A percentile compares a stretch with the other conserved stretches of the same genome.
Evolutionary conservation across 495 filamentous ascomycete genomes (phyloP).

Genomic region (Xylaria grammica): DNA sequence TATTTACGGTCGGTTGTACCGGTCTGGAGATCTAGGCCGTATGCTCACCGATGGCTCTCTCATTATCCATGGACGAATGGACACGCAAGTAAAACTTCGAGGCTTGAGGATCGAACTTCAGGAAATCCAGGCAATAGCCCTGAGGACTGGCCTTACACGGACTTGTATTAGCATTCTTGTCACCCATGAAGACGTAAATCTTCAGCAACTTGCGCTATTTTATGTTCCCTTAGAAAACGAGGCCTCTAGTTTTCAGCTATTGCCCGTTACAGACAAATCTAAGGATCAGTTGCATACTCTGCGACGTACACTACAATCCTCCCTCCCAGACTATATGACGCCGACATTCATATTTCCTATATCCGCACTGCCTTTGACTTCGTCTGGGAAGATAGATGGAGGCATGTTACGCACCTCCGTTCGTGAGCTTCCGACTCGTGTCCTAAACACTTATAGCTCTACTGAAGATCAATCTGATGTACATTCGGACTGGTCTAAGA

Average conservation of each 20-base stretch:
- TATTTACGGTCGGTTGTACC: constrained; percentile 68
- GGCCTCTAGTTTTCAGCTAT: constrained; percentile 26
- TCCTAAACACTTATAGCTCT: constrained; percentile 28
- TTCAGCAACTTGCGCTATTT: constrained; percentile 61
- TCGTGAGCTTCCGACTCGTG: constrained; percentile 17
- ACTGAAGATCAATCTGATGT: constrained; percentile 29
- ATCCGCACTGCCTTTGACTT: constrained; percentile 64
- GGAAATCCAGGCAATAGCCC: constrained; percentile 70
- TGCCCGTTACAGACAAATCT: constrained; percentile 31
- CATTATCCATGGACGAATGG: constrained; percentile 72
- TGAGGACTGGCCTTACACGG: constrained; percentile 46
- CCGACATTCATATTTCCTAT: constrained; percentile 72
- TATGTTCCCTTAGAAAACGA: constrained; percentile 51
- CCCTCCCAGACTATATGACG: constrained; percentile 69
- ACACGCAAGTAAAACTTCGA: constrained; percentile 83
- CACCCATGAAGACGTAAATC: constrained; percentile 23
- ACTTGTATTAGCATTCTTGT: constrained; percentile 63
- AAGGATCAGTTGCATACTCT: constrained; percentile 14
- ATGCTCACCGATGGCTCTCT: constrained; percentile 72
- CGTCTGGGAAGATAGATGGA: constrained; percentile 68
- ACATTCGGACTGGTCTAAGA: constrained; percentile 54
- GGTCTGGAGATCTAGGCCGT: constrained; percentile 73
- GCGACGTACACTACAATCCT: constrained; percentile 23
- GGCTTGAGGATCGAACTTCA: constrained; percentile 79
- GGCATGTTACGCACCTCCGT: constrained; percentile 44